Percentiles rank a stretch among this genome's conserved stretches.
These are phyloP conservation scores for Aspergillus sp. DNA, from an alignment of 2,329 filamentous ascomycete genomes.

Conservation along the genomic window DNA sequence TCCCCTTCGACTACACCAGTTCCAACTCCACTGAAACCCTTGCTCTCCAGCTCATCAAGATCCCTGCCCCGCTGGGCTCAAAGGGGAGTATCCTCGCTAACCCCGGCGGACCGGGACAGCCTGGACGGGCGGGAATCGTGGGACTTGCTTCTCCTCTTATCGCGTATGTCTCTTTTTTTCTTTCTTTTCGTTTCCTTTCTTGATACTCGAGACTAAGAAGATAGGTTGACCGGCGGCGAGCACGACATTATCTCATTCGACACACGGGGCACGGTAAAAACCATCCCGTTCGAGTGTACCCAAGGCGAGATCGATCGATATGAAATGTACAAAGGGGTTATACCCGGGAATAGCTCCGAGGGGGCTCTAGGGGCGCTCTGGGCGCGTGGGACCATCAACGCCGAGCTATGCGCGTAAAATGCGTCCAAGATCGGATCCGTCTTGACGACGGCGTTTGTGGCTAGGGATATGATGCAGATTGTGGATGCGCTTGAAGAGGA, in stretches of 20 bases:
- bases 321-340: background rate
- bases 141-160: background rate
- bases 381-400: constrained; percentile 5
- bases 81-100: constrained; percentile 9
- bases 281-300: constrained; percentile 5
- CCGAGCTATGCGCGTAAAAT: background rate
- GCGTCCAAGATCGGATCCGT: constrained; percentile 4
- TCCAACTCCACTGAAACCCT: constrained; percentile 1
- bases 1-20: constrained; percentile 13
- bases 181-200: background rate
- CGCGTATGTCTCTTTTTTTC: background rate
- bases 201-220: too few relatives aligned
- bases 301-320: background rate
- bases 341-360: background rate
- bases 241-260: constrained; percentile 12
- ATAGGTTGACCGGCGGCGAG: constrained; percentile 9
- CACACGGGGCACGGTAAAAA: constrained; percentile 9
- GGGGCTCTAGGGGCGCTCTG: background rate
- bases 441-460: constrained; percentile 12
- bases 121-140: background rate
- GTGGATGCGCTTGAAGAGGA: constrained; percentile 12
- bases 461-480: constrained; percentile 9
- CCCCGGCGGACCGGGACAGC: constrained; percentile 8
- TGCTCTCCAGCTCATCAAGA: constrained; percentile 7
- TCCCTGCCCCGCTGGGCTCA: constrained; percentile 6